Conservation (phyloP, 2,329 filamentous ascomycete species). For the Calonectria hongkongensis region DNA sequence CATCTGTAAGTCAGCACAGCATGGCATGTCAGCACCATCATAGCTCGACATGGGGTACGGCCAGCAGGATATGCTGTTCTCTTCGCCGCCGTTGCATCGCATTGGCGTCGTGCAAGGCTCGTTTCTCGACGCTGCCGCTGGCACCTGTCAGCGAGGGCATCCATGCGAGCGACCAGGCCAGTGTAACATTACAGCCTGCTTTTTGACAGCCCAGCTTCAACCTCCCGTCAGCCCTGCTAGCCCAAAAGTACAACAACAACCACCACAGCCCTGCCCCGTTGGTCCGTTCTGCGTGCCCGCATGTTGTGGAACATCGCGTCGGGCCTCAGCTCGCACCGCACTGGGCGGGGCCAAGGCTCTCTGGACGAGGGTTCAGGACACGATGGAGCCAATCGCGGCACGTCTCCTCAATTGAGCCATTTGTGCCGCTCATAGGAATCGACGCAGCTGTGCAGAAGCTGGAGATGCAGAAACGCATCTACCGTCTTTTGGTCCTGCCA, state of each 20-base stretch:
- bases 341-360: slow-evolving; percentile 7
- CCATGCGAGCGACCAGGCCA: slow-evolving; percentile 6
- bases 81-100: slow-evolving; percentile 22
- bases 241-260: not conserved
- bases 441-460: slow-evolving; percentile 5
- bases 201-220: slow-evolving; percentile 16
- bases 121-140: slow-evolving; percentile 13
- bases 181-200: slow-evolving; percentile 31
- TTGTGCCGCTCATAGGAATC: slow-evolving; percentile 35
- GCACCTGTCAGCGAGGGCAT: slow-evolving; percentile 28
- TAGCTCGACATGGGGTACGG: not conserved
- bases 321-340: slow-evolving; percentile 36
- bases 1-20: slow-evolving; percentile 29
- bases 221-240: slow-evolving; percentile 15
- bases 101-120: slow-evolving; percentile 19
- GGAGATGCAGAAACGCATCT: slow-evolving; percentile 19
- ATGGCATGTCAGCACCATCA: slow-evolving; percentile 36
- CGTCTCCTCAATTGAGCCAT: slow-evolving; percentile 25
- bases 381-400: slow-evolving; percentile 18
- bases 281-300: slow-evolving; percentile 17
- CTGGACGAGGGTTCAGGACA: slow-evolving; percentile 1
- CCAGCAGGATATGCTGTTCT: slow-evolving; percentile 19
- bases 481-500: not conserved
- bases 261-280: not conserved
- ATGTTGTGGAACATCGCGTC: slow-evolving; percentile 37